These are phyloP conservation scores for Boletus rubropictus DNA, from an alignment of 768 basidiomycete genomes.

Conservation along the genomic window DNA sequence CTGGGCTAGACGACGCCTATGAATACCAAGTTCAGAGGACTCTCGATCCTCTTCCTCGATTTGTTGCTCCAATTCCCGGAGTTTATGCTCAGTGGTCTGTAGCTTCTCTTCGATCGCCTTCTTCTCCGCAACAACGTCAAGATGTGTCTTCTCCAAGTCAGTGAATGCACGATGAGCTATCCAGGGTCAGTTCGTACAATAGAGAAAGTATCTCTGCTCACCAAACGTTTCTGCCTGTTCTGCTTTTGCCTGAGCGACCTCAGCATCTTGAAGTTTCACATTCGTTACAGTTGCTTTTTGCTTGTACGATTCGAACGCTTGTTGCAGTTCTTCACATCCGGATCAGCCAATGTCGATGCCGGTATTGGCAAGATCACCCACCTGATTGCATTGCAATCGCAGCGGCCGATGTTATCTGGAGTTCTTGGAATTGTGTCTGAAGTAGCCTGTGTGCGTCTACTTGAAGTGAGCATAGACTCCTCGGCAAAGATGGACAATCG, in stretches of 20 bases:
- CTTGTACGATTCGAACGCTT: conserved; percentile 60
- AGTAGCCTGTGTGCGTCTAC: conserved; percentile 56
- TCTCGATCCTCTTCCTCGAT: conserved; percentile 66
- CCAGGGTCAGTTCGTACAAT: conserved; percentile 8
- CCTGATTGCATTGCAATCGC: conserved; percentile 57
- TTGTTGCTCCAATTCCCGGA: conserved; percentile 55
- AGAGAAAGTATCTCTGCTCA: conserved; percentile 25
- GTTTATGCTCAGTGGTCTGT: conserved; percentile 44
- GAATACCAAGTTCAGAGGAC: conserved; percentile 55
- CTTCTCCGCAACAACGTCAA: conserved; percentile 45
- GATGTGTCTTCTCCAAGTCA: conserved; percentile 56
- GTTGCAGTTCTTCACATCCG: conserved; percentile 47
- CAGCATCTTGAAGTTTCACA: conserved; percentile 58
- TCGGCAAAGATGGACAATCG: conserved; percentile 5
- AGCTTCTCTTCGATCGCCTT: conserved; percentile 47
- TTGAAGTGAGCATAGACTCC: not conserved
- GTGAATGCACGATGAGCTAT: conserved; percentile 56
- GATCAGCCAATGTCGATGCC: not conserved
- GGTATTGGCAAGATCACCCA: conserved; percentile 21
- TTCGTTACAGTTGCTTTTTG: conserved; percentile 55
- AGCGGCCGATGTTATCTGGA: conserved; percentile 53
- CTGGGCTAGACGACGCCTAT: conserved; percentile 63
- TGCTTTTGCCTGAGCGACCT: conserved; percentile 61
- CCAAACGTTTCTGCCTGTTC: conserved; percentile 60
- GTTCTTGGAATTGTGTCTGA: conserved; percentile 55